These are phyloP conservation scores for Boletus eberwhitei DNA, from an alignment of 768 basidiomycete species.

Conservation along the genomic window DNA sequence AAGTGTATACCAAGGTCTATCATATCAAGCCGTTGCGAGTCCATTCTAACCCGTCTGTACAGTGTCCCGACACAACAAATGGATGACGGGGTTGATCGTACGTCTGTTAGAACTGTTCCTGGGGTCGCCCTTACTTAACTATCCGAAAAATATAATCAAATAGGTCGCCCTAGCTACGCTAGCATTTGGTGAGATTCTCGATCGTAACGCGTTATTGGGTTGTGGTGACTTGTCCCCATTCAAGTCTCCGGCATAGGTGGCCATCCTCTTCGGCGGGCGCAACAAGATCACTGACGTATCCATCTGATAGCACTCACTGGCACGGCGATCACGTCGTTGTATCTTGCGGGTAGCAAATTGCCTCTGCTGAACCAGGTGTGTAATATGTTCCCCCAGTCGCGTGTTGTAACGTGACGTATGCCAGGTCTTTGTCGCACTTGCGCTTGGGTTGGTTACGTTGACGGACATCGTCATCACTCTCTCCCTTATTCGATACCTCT, in stretches of 20 bases:
- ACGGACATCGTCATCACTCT: conserved; percentile 15
- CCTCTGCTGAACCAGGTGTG: conserved; percentile 7
- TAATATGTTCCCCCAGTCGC: not conserved
- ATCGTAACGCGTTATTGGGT: not conserved
- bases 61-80: conserved; percentile 12
- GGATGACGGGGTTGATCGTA: conserved; percentile 5
- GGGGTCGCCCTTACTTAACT: not conserved
- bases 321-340: not conserved
- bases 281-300: not conserved
- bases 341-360: not conserved
- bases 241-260: conserved; percentile 10
- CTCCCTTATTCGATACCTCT: conserved; percentile 9
- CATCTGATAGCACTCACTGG: conserved; percentile 1
- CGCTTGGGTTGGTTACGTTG: conserved; percentile 14
- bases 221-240: not conserved
- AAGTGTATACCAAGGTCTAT: conserved; percentile 8
- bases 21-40: not conserved
- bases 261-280: not conserved
- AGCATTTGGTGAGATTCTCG: conserved; percentile 7
- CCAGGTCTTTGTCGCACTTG: conserved; percentile 5
- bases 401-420: not conserved
- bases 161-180: not conserved
- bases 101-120: not conserved
- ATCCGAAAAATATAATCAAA: not conserved
- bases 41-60: not conserved